Conservation (phyloP, 140 eudicot genomes). For the Flaveria floridana region DNA sequence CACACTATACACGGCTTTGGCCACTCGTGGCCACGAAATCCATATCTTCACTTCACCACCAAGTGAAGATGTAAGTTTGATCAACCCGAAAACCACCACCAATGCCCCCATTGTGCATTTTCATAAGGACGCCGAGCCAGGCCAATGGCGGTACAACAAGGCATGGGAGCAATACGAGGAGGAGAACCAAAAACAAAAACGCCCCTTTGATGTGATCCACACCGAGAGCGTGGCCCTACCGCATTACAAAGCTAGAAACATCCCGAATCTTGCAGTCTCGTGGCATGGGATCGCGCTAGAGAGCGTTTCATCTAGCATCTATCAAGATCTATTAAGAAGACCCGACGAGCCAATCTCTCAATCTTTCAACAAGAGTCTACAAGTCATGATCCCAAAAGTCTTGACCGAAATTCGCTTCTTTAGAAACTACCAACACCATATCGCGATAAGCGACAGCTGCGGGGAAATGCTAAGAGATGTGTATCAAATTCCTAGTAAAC, state of each 20-base stretch:
- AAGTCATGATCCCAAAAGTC: slow-evolving; percentile 68
- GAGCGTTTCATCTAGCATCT: slow-evolving; percentile 70
- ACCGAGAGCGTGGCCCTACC: slow-evolving; percentile 92
- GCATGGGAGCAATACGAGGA: slow-evolving; percentile 75
- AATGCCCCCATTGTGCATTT: slow-evolving; percentile 44
- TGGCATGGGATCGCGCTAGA: slow-evolving; percentile 97
- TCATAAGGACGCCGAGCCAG: slow-evolving; percentile 63
- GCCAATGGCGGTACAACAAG: slow-evolving; percentile 76
- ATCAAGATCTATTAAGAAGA: slow-evolving; percentile 64
- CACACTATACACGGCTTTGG: slow-evolving; percentile 64
- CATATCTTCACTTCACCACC: slow-evolving; percentile 83
- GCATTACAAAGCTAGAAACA: slow-evolving; percentile 44
- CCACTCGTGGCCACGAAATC: slow-evolving; percentile 59
- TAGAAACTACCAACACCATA: slow-evolving; percentile 64
- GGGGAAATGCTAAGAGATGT: slow-evolving; percentile 94
- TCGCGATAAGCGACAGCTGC: slow-evolving; percentile 84
- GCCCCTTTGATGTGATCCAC: slow-evolving; percentile 68
- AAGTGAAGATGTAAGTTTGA: slow-evolving; percentile 14
- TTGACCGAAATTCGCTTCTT: slow-evolving; percentile 74
- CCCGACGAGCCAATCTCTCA: slow-evolving; percentile 58
- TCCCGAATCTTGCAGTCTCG: slow-evolving; percentile 72
- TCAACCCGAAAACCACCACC: slow-evolving; percentile 13
- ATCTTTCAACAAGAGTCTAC: slow-evolving; percentile 54
- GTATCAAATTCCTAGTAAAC: slow-evolving; percentile 73
- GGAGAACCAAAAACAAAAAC: slow-evolving; percentile 37